A percentile compares a stretch with the other conserved stretches of the same genome.
phyloP scores from a whole-genome alignment of 1,284 basidiomycete species.

The Psilocybe mexicana region DNA sequence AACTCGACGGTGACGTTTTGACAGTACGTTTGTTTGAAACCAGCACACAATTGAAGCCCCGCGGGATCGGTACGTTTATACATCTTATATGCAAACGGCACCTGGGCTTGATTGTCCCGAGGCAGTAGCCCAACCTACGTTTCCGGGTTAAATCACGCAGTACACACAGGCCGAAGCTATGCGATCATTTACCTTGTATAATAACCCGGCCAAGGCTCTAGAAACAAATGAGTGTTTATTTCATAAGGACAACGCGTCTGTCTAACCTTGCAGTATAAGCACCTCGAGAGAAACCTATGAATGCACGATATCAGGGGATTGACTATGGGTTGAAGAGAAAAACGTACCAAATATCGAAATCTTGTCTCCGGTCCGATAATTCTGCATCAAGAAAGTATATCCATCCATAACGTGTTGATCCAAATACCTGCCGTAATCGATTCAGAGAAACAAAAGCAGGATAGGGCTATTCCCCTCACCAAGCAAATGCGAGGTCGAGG shows the following conservation, averaged over 20 bases:
- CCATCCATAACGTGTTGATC: constrained; percentile 62
- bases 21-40: constrained; percentile 70
- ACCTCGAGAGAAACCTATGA: constrained; percentile 69
- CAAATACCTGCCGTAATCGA: constrained; percentile 47
- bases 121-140: constrained; percentile 60
- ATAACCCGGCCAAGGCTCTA: constrained; percentile 68
- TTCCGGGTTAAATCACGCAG: neutral
- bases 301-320: neutral
- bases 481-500: constrained; percentile 60
- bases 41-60: constrained; percentile 46
- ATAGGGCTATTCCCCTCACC: constrained; percentile 35
- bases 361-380: constrained; percentile 57
- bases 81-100: constrained; percentile 67
- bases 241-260: neutral
- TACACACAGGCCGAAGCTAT: no score
- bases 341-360: constrained; percentile 62
- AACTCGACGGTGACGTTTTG: constrained; percentile 60
- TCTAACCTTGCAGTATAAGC: constrained; percentile 65
- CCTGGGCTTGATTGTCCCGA: constrained; percentile 56
- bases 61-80: constrained; percentile 51
- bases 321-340: neutral
- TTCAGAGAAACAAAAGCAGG: neutral
- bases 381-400: constrained; percentile 70
- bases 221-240: neutral
- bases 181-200: constrained; percentile 40